Conservation (phyloP, 78 protist genomes). For the Protostelium mycophagum region DNA sequence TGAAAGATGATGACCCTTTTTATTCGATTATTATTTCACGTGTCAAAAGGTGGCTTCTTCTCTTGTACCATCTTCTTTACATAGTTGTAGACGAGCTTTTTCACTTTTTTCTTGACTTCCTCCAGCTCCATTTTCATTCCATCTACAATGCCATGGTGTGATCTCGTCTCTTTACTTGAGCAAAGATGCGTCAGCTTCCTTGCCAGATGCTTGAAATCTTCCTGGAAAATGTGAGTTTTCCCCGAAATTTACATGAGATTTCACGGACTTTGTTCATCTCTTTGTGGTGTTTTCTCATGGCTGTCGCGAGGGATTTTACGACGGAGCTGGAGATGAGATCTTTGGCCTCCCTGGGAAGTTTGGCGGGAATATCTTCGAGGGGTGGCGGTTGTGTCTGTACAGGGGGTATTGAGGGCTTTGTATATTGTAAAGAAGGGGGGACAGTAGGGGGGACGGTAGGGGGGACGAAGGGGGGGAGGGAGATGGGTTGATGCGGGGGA, state of each 20-base stretch:
- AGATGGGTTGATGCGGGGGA: too few species aligned
- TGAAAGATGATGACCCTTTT: too few species aligned
- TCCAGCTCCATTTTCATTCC: not conserved
- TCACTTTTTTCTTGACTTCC: not conserved
- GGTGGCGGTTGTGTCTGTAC: too few species aligned
- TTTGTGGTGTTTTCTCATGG: not conserved
- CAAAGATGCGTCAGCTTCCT: not conserved
- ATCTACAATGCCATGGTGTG: not conserved
- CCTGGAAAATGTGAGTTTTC: not conserved
- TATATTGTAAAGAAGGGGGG: too few species aligned
- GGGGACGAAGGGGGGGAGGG: too few species aligned
- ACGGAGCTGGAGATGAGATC: not conserved
- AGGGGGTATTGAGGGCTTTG: too few species aligned
- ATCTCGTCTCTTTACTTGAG: not conserved
- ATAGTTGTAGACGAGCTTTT: not conserved
- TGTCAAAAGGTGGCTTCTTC: not conserved
- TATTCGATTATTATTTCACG: too few species aligned
- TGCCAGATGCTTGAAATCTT: not conserved
- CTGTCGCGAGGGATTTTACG: not conserved
- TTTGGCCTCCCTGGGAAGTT: not conserved
- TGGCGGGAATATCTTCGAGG: too few species aligned
- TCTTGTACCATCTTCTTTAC: not conserved
- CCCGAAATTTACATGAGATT: not conserved
- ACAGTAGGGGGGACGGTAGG: too few species aligned
- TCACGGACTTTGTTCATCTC: not conserved